These are phyloP conservation scores for Ascochyta koolunga DNA, from an alignment of 2,329 filamentous ascomycete genomes.

Conservation along the genomic window DNA sequence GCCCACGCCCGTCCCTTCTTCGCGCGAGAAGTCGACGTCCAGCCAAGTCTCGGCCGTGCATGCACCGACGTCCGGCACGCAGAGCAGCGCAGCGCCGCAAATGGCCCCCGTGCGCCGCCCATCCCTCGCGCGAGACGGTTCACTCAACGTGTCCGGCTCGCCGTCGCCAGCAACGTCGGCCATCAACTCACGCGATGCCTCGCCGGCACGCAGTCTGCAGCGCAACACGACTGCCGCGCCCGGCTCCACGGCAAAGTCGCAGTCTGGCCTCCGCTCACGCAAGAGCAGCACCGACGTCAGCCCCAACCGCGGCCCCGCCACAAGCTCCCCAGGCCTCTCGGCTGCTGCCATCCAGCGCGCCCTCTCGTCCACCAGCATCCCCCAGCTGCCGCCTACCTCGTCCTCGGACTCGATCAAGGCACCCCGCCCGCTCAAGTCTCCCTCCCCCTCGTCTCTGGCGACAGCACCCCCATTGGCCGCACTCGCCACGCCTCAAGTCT, in stretches of 20 bases:
- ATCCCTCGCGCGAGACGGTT: conserved; percentile 33
- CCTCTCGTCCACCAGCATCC: conserved; percentile 71
- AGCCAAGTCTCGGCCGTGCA: conserved; percentile 14
- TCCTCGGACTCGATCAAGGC: conserved; percentile 68
- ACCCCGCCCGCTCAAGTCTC: conserved; percentile 67
- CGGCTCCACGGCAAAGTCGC: conserved; percentile 23
- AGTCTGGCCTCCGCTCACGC: conserved; percentile 46
- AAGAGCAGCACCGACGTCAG: conserved; percentile 55
- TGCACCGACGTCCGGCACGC: conserved; percentile 15
- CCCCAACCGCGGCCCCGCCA: conserved; percentile 47
- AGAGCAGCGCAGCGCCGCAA: conserved; percentile 20
- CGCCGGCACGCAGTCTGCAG: conserved; percentile 47
- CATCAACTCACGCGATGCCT: conserved; percentile 55
- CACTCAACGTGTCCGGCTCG: conserved; percentile 40
- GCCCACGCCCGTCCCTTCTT: conserved; percentile 7
- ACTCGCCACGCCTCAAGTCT: conserved; percentile 77
- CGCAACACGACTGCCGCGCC: conserved; percentile 33
- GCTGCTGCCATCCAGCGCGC: conserved; percentile 69
- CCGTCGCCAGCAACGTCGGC: conserved; percentile 52
- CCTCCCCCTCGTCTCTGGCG: conserved; percentile 55
- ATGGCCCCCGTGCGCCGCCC: conserved; percentile 26
- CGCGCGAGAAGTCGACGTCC: conserved; percentile 10
- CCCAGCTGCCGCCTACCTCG: conserved; percentile 66
- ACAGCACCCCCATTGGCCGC: conserved; percentile 70
- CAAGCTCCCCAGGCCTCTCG: conserved; percentile 59